phyloP scores from a whole-genome alignment of 1,284 basidiomycete species.

The Leucoagaricus sp. region DNA sequence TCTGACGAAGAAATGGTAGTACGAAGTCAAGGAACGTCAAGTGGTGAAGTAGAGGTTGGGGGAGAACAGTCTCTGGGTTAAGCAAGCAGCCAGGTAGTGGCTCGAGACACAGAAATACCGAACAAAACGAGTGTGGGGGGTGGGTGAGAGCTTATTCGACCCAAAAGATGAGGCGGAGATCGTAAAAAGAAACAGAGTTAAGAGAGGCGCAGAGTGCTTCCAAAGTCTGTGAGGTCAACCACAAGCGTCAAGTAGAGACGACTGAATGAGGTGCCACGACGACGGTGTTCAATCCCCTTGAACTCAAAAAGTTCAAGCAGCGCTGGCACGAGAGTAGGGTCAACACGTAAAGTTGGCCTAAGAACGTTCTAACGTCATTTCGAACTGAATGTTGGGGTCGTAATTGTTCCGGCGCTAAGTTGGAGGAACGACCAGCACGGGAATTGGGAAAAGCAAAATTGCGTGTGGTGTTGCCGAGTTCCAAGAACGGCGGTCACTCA shows the following conservation, averaged over 20 bases:
- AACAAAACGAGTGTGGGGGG: conserved; percentile 8
- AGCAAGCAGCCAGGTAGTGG: not conserved
- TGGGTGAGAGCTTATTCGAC: not conserved
- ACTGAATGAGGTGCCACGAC: not conserved
- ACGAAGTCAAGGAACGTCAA: not conserved
- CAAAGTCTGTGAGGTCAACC: not conserved
- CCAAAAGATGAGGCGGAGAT: not conserved
- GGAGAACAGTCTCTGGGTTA: not conserved
- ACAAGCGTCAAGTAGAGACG: not conserved
- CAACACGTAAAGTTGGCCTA: conserved; percentile 6
- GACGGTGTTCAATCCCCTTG: not conserved
- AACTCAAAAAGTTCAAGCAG: conserved; percentile 3
- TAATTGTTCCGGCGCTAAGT: not conserved
- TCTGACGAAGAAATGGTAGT: not conserved
- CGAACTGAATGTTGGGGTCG: not conserved
- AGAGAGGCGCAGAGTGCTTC: not conserved
- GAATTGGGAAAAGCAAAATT: too few species aligned
- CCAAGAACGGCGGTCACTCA: too few species aligned
- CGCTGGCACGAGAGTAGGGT: not conserved
- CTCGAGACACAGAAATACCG: not conserved
- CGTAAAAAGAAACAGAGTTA: not conserved
- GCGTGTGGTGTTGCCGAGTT: too few species aligned
- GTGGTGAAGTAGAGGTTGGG: not conserved
- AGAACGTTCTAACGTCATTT: not conserved
- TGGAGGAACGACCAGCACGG: not conserved